Evolutionary conservation across 805 yeast genomes (phyloP), one percentile per base, ranked within the genome.

Genomic region (Ogataea nakhonphanomensis): DNA sequence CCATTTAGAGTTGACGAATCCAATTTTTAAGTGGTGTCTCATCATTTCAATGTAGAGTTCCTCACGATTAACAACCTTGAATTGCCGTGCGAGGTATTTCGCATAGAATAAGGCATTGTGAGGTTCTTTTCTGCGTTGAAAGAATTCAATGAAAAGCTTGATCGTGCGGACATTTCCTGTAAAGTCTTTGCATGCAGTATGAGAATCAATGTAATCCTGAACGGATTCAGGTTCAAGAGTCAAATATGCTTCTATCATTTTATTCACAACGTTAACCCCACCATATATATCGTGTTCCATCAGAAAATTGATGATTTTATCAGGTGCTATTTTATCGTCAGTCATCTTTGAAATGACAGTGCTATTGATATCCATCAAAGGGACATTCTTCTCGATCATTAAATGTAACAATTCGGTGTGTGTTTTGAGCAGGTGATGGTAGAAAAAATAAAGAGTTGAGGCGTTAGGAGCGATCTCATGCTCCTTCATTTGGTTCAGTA

Each of bases 361-460:
- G 15, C 28, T 28, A 30, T 41, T 38, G 7, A 48, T 40, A 4
- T 26, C 29, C 2, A 3, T 12, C 12, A 50, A 25, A 2, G 48
- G 44, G 3, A 46, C 9, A 2, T 32, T 11, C 8, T 31, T 25
- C 6, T 30, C 32, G 3, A 39, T 21, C 37, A 45, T 27, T 10
- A 33, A 25, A 7, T 41, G 39, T n/a, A 49, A 32, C 9, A 47
- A 15, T 1, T 23, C 15, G n/a, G 26, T 30, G 20, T 45, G 36
- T 6, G 30, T 28, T 5, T 8, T n/a, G 6, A 34, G 29, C 12
- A 45, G 34, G 33, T 41, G 30, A n/a, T 14, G 21, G 23, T 49
- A 49, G 13, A 45, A 31, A 4, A 49, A 36, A 27, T 35, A 41
- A 13, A 45, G 17, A 2, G 51, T 47, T 9, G 45, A 34, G 6